Base-by-base conservation (phyloP, 441 rosid species). In the Adansonia madagascariensis region DNA sequence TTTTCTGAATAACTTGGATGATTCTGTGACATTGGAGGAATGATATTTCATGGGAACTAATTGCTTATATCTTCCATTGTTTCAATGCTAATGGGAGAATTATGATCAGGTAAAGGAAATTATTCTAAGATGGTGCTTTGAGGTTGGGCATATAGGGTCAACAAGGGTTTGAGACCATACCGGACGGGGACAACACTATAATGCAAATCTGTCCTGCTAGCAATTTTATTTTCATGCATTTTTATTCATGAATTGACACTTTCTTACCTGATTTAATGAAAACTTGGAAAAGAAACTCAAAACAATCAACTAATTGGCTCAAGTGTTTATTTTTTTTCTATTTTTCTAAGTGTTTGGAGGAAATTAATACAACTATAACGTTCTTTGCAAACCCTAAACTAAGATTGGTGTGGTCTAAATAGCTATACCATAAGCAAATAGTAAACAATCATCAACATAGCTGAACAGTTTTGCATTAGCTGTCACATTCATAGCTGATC, bases 401-500 rank as follows among this genome's bases (percentile, higher is more conserved):
- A 27, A 1, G 35, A 27, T 27, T 27, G 35, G 35, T 27, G 35
- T 27, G 35, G 35, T 1, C 35, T 27, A 27, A 27, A 27, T 27
- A 27, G 35, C 35, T 27, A 27, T 27, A 27, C 55, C 55, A 50
- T 6, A 46, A 46, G 50, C 50, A 46, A 46, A 46, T 46, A 46
- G 50, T 46, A 46, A 46, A 46, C 12, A 46, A 46, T 8, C 12
- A 46, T 46, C 2, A 27, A 27, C 35, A 27, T 27, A 27, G 35
- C 35, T 27, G 12, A 46, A 46, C 8, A 46, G 8, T 46, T 2
- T 11, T 49, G 50, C 69, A 64, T 64, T 64, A 39, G 69, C 49
- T 64, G 69, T 39, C 69, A 64, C 49, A 64, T 64, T 64, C 10
- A 65, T 65, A 17, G 49, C 50, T 65, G 12, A 41, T 41, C 69